Evolutionary conservation across 495 filamentous ascomycete genomes (phyloP).

Genomic region (Xylaria intraflava): DNA sequence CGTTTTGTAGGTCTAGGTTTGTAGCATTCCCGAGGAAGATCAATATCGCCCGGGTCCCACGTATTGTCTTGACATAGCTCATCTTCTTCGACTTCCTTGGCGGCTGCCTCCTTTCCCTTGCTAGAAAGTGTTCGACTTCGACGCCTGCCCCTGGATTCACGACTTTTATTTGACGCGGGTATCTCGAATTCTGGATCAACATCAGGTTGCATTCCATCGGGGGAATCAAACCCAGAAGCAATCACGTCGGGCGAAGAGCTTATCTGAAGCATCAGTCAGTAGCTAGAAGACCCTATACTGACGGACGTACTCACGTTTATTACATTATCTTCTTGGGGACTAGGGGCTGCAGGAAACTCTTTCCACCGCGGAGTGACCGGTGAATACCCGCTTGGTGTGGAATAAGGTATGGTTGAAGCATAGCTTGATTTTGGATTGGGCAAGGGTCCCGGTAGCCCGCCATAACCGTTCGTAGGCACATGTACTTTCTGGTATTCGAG

Average conservation of each 20-base stretch:
- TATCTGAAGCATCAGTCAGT: slow-evolving; percentile 15
- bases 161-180: background rate
- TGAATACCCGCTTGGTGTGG: slow-evolving; percentile 22
- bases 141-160: background rate
- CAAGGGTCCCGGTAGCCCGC: slow-evolving; percentile 7
- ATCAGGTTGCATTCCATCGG: background rate
- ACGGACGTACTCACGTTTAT: slow-evolving; percentile 14
- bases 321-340: background rate
- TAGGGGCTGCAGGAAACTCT: slow-evolving; percentile 5
- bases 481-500: slow-evolving; percentile 24
- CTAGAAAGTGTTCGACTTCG: background rate
- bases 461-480: slow-evolving; percentile 13
- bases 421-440: slow-evolving; percentile 23
- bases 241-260: slow-evolving; percentile 24
- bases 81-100: slow-evolving; percentile 15
- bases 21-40: slow-evolving; percentile 6
- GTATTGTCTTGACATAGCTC: slow-evolving; percentile 14
- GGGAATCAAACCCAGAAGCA: slow-evolving; percentile 7
- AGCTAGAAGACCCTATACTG: background rate
- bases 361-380: slow-evolving; percentile 24
- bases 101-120: slow-evolving; percentile 14
- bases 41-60: background rate
- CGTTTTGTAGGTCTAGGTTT: slow-evolving; percentile 13
- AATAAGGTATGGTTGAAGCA: slow-evolving; percentile 21
- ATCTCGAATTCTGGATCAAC: background rate